Conservation (phyloP, 2,329 filamentous ascomycete genomes). For the Phoma sp. region DNA sequence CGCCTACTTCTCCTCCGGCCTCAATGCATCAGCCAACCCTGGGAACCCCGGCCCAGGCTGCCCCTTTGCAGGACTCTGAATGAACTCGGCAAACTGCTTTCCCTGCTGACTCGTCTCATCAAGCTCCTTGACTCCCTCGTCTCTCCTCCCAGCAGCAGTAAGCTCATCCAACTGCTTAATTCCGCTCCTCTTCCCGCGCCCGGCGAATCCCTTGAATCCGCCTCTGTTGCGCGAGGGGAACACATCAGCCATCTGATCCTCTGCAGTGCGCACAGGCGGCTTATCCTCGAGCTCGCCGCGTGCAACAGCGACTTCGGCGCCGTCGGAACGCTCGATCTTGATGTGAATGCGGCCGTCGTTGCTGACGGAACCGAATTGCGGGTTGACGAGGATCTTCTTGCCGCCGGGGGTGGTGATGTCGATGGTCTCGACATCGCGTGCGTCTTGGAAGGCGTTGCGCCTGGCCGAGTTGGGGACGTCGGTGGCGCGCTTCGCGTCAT, state of each 20-base stretch:
- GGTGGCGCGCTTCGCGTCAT: slow-evolving; percentile 46
- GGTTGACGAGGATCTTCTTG: slow-evolving; percentile 59
- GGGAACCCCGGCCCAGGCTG: too few species aligned
- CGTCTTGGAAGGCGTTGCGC: slow-evolving; percentile 5
- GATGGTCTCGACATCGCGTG: slow-evolving; percentile 42
- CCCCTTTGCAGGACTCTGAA: not conserved
- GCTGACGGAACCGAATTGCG: slow-evolving; percentile 48
- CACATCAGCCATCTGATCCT: not conserved
- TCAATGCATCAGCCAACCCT: too few species aligned
- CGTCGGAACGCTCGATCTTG: slow-evolving; percentile 28
- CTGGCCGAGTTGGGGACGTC: slow-evolving; percentile 30
- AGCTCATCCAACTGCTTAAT: slow-evolving; percentile 26
- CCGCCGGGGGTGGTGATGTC: slow-evolving; percentile 55
- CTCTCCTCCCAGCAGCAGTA: not conserved
- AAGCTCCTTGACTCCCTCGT: slow-evolving; percentile 2
- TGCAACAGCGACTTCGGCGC: slow-evolving; percentile 32
- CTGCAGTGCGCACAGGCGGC: slow-evolving; percentile 18
- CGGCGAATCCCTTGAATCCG: not conserved
- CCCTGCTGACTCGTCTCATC: slow-evolving; percentile 27
- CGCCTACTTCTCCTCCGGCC: too few species aligned
- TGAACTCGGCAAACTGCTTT: slow-evolving; percentile 18
- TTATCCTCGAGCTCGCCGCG: slow-evolving; percentile 34
- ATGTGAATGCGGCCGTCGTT: slow-evolving; percentile 41
- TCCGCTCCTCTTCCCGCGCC: slow-evolving; percentile 14
- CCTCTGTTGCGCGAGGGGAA: not conserved